Base-by-base conservation (phyloP, 768 basidiomycete species). In the Sistotremastrum niveocremeum region DNA sequence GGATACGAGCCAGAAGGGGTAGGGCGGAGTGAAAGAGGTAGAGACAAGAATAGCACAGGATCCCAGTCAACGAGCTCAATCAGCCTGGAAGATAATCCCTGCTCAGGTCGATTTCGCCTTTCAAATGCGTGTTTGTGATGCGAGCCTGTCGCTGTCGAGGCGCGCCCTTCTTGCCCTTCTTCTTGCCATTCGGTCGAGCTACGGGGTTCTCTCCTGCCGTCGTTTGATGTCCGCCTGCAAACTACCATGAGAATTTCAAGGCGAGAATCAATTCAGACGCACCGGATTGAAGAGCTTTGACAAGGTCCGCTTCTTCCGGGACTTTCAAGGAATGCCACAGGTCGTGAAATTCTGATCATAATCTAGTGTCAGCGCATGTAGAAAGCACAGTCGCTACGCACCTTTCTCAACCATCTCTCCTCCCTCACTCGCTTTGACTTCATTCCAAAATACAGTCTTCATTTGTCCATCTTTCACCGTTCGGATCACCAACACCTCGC, bases 361-460 rank as follows among this genome's bases (percentile, higher is more conserved):
- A 12, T 37, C 34, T 44, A 31, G 42, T 41, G 42, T 32, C 39
- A 7, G 33, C 11, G 39, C 49, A 6, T 28, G 28, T 5, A 32
- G 4, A 10, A 20, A 45, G 48, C 42, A 46, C 40, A 38, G 49
- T 42, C 10, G 46, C n/a, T n/a, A 57, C 72, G 45, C 46, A 81
- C 89, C 89, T 70, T 88, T 77, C 63, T 91, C 87, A 3, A 90
- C 76, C n/a, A 63, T 61, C 51, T 72, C 71, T 2, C 81, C 82
- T 3, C 81, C 85, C 51, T 84, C 81, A 30, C 69, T 76, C 1
- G 81, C 78, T 56, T 84, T 84, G 49, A 89, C 74, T 61, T 91
- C 87, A 52, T 91, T 91, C 81, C 82, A 90, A 54, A 88, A 89
- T 1, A 88, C 87, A 77, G 84, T 82, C 44, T 80, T 73, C 57